Evolutionary conservation across 164 flowering plant genomes (phyloP).

Genomic region (Cinnamomum chago): DNA sequence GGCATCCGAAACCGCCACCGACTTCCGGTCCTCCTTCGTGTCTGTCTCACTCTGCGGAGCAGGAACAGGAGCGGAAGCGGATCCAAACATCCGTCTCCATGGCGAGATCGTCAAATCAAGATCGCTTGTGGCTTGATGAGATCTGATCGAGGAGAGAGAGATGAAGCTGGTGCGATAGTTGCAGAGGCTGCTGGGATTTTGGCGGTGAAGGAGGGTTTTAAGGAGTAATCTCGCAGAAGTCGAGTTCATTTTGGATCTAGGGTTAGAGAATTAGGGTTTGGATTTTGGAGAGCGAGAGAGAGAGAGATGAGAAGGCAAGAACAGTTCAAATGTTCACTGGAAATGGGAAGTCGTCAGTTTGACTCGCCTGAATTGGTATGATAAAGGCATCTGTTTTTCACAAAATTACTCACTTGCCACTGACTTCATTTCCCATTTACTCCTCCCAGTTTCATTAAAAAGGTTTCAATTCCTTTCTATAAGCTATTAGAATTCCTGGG

Average conservation of each 20-base stretch:
- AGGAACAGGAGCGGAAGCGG: slow-evolving; percentile 7
- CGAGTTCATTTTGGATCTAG: slow-evolving; percentile 14
- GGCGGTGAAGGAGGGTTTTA: slow-evolving; percentile 9
- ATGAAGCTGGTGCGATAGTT: background rate
- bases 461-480: no score
- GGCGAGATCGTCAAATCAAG: background rate
- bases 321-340: no score
- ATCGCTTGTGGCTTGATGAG: slow-evolving; percentile 4
- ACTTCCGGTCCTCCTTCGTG: slow-evolving; percentile 10
- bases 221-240: slow-evolving; percentile 12
- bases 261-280: background rate
- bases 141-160: background rate
- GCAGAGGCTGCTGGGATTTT: background rate
- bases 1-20: slow-evolving; percentile 8
- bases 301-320: no score
- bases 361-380: no score
- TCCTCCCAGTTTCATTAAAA: no score
- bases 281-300: background rate
- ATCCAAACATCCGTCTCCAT: slow-evolving; percentile 27
- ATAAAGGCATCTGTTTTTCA: no score
- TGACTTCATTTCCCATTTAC: no score
- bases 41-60: slow-evolving; percentile 11
- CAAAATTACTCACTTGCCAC: no score
- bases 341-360: no score
- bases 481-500: no score